phyloP scores from a whole-genome alignment of 2,329 filamentous ascomycete genomes.

The Calonectria ilicicola region DNA sequence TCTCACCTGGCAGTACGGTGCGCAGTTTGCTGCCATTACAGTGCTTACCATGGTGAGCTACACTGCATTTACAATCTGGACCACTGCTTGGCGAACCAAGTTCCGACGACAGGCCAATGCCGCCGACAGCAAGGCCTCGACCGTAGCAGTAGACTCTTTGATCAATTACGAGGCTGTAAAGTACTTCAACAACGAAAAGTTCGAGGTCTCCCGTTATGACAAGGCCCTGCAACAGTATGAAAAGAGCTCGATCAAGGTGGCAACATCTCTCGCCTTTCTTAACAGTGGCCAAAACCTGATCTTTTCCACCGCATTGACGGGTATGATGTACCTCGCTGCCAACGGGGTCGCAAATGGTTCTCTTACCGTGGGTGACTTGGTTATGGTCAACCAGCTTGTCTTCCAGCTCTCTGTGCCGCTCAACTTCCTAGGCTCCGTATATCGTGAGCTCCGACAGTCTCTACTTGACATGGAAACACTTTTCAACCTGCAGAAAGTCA shows the following conservation, averaged over 20 bases:
- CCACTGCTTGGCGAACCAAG: slow-evolving; percentile 96
- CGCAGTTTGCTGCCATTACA: slow-evolving; percentile 92
- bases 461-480: slow-evolving; percentile 98
- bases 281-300: slow-evolving; percentile 98
- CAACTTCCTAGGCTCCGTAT: slow-evolving; percentile 98
- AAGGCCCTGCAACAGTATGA: slow-evolving; percentile 88
- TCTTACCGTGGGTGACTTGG: slow-evolving; percentile 93
- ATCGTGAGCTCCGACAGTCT: slow-evolving; percentile 93
- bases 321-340: slow-evolving; percentile 98
- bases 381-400: slow-evolving; percentile 99
- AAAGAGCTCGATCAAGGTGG: slow-evolving; percentile 95
- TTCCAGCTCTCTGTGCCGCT: slow-evolving; percentile 97
- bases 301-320: slow-evolving; percentile 91
- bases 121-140: slow-evolving; percentile 95
- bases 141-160: slow-evolving; percentile 93
- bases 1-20: slow-evolving; percentile 94
- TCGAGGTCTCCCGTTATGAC: slow-evolving; percentile 92
- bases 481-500: slow-evolving; percentile 97
- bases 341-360: slow-evolving; percentile 85
- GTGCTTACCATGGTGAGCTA: slow-evolving; percentile 92
- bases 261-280: slow-evolving; percentile 90
- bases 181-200: slow-evolving; percentile 99
- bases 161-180: slow-evolving; percentile 99
- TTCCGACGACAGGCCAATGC: slow-evolving; percentile 96
- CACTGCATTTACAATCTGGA: slow-evolving; percentile 95